Percentiles rank a stretch among this genome's conserved stretches.
Conservation (phyloP, 129 eudicot species). For the Artemisia argyi region DNA sequence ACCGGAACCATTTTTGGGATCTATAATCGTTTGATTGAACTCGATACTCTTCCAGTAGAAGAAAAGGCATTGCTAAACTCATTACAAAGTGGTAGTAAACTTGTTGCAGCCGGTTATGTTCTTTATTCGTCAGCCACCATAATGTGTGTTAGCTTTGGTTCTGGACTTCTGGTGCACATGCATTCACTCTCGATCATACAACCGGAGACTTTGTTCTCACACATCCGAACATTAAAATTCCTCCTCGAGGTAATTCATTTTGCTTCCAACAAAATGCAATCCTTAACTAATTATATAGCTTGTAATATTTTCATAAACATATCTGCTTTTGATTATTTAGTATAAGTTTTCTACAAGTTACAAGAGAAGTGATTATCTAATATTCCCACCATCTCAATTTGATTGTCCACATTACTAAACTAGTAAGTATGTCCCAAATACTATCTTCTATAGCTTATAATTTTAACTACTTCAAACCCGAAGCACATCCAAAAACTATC, state of each 20-base stretch:
- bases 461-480: no score
- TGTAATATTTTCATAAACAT: no score
- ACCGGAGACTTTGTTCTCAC: constrained; percentile 93
- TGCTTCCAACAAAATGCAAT: background rate
- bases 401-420: no score
- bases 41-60: constrained; percentile 67
- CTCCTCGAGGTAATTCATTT: constrained; percentile 66
- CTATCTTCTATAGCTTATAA: no score
- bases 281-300: background rate
- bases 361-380: no score
- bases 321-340: no score
- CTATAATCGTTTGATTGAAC: constrained; percentile 71
- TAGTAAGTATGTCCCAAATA: no score
- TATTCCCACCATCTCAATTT: no score
- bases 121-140: constrained; percentile 98
- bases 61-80: constrained; percentile 83
- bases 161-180: constrained; percentile 80
- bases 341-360: no score
- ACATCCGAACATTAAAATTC: constrained; percentile 76
- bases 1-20: constrained; percentile 97
- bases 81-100: constrained; percentile 79
- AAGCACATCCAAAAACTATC: no score
- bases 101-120: constrained; percentile 89
- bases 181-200: constrained; percentile 73
- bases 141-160: constrained; percentile 78